Percentiles rank a stretch among this genome's conserved stretches.
Evolutionary conservation across 768 basidiomycete species (phyloP).

Genomic region (Neoboletus brunneissimus): DNA sequence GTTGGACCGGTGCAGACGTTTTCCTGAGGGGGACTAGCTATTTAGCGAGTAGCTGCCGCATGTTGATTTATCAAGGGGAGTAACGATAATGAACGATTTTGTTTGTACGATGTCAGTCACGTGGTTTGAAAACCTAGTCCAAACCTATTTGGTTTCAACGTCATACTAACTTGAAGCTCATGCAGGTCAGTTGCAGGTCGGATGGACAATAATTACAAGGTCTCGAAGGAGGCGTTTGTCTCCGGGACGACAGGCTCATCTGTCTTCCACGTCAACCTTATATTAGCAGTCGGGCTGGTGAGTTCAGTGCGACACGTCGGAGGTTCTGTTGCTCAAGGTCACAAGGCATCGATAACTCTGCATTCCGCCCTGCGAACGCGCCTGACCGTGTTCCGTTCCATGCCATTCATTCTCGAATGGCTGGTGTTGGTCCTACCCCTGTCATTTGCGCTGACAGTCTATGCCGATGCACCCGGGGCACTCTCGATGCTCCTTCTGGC

Average conservation of each 20-base stretch:
- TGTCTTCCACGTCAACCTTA: constrained; percentile 61
- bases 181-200: too few relatives aligned
- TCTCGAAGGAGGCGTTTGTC: constrained; percentile 79
- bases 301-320: constrained; percentile 25
- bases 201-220: constrained; percentile 53
- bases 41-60: neutral
- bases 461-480: constrained; percentile 53
- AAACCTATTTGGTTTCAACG: too few relatives aligned
- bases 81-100: too few relatives aligned
- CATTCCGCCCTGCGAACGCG: constrained; percentile 60
- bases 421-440: constrained; percentile 68
- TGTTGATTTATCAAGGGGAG: neutral
- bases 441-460: constrained; percentile 78
- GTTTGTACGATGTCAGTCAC: too few relatives aligned
- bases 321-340: constrained; percentile 18
- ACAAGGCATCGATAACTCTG: constrained; percentile 68
- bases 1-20: constrained; percentile 43
- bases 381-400: constrained; percentile 35
- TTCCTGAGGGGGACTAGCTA: neutral
- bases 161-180: too few relatives aligned
- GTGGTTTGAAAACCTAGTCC: too few relatives aligned
- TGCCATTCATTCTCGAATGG: constrained; percentile 54
- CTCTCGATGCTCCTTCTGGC: constrained; percentile 50
- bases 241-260: constrained; percentile 70
- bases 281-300: constrained; percentile 66